Percentiles rank a stretch among this genome's conserved stretches.
These are phyloP conservation scores for Trametes sanguinea DNA, from an alignment of 768 basidiomycete species.

Conservation along the genomic window DNA sequence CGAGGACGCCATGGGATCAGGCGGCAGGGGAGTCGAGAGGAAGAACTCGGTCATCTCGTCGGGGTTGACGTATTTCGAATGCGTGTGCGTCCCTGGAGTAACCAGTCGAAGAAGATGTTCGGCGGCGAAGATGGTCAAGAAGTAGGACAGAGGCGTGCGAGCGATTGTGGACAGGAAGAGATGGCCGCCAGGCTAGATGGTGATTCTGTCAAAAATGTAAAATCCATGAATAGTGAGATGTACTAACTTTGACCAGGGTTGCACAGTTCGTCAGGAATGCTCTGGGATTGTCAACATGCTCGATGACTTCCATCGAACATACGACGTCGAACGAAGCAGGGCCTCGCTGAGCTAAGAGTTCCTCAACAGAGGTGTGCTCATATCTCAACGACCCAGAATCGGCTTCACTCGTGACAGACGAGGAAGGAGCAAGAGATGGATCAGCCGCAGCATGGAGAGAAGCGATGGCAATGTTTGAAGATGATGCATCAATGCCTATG, in stretches of 20 bases:
- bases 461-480: conserved; percentile 85
- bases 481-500: conserved; percentile 89
- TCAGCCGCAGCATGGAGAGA: conserved; percentile 79
- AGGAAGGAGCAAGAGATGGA: conserved; percentile 49
- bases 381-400: conserved; percentile 53
- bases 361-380: conserved; percentile 73
- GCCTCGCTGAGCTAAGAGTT: conserved; percentile 53
- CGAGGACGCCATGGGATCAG: conserved; percentile 23
- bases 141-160: conserved; percentile 73
- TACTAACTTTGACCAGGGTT: conserved; percentile 79
- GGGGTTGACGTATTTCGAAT: conserved; percentile 87
- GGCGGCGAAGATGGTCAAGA: conserved; percentile 74
- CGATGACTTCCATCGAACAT: conserved; percentile 96
- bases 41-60: conserved; percentile 86
- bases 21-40: conserved; percentile 33
- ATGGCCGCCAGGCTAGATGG: conserved; percentile 85
- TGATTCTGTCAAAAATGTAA: not conserved
- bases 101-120: conserved; percentile 84
- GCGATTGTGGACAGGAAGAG: conserved; percentile 95
- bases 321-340: conserved; percentile 83
- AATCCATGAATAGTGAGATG: not conserved
- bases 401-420: conserved; percentile 16
- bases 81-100: conserved; percentile 85
- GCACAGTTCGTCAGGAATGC: conserved; percentile 82
- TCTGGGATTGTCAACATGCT: conserved; percentile 93